Percentiles rank a stretch among this genome's conserved stretches.
Conservation (phyloP, 345 rosid species). For the Xanthoceras sorbifolium region DNA sequence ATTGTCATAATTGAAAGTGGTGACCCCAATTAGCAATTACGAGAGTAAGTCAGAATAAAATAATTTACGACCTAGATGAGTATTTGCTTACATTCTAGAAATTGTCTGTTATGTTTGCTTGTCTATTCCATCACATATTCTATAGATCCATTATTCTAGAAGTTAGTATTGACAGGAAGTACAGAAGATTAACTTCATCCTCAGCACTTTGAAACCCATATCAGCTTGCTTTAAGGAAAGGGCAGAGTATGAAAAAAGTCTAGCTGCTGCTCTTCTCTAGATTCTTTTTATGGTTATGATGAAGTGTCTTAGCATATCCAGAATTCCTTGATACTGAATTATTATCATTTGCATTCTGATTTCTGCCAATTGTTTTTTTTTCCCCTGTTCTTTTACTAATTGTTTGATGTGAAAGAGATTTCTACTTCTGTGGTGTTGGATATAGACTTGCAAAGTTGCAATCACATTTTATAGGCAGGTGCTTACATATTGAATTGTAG, state of each 20-base stretch:
- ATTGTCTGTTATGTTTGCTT: neutral
- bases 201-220: too few relatives aligned
- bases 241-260: neutral
- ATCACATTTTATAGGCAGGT: too few relatives aligned
- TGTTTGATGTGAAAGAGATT: too few relatives aligned
- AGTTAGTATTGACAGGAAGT: neutral
- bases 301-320: neutral
- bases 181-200: neutral
- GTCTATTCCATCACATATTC: neutral
- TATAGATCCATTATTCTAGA: neutral
- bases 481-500: too few relatives aligned
- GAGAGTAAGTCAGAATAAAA: neutral
- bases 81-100: neutral
- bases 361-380: too few relatives aligned
- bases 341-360: neutral
- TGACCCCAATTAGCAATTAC: neutral
- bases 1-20: neutral
- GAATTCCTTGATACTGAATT: neutral
- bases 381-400: too few relatives aligned
- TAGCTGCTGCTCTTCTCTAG: neutral
- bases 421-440: too few relatives aligned
- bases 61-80: neutral
- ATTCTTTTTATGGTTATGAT: constrained; percentile 7
- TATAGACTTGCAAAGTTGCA: too few relatives aligned
- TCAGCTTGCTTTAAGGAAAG: too few relatives aligned